A percentile compares a stretch with the other conserved stretches of the same genome.
These are phyloP conservation scores for Russula abietina DNA, from an alignment of 768 basidiomycete genomes.

Conservation along the genomic window DNA sequence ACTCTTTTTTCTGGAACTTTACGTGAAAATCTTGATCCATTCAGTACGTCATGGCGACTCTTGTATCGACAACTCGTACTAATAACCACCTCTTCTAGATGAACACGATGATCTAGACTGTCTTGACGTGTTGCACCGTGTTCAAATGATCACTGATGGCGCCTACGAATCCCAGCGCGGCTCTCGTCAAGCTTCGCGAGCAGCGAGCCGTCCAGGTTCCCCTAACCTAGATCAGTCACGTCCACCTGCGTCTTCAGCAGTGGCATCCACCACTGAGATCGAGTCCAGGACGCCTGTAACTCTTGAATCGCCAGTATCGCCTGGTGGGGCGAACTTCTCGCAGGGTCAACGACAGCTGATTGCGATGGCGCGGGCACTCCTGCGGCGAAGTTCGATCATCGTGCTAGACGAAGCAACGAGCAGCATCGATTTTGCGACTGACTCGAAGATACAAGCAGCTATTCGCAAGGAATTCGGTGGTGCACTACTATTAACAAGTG, in stretches of 20 bases:
- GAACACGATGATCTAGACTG: conserved; percentile 80
- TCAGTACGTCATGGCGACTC: conserved; percentile 37
- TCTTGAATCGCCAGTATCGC: conserved; percentile 76
- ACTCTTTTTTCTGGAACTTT: conserved; percentile 77
- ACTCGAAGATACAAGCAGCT: conserved; percentile 83
- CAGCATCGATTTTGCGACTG: conserved; percentile 82
- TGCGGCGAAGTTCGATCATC: conserved; percentile 66
- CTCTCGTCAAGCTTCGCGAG: conserved; percentile 44
- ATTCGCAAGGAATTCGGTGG: conserved; percentile 81
- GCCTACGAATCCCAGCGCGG: conserved; percentile 43
- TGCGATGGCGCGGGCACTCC: conserved; percentile 76
- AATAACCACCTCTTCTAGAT: conserved; percentile 32
- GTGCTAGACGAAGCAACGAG: conserved; percentile 82
- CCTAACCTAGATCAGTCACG: conserved; percentile 35
- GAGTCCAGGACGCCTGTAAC: conserved; percentile 54
- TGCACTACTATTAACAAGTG: conserved; percentile 67
- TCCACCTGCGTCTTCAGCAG: conserved; percentile 38
- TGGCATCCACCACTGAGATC: conserved; percentile 40
- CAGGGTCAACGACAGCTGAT: conserved; percentile 88
- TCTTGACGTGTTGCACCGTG: conserved; percentile 72
- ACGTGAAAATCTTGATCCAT: conserved; percentile 70
- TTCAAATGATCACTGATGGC: conserved; percentile 62
- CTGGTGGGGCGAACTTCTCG: conserved; percentile 87
- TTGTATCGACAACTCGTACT: background rate
- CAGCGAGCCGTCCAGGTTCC: conserved; percentile 43